phyloP scores from a whole-genome alignment of 2,329 filamentous ascomycete genomes.

The Colletotrichum aenigma region DNA sequence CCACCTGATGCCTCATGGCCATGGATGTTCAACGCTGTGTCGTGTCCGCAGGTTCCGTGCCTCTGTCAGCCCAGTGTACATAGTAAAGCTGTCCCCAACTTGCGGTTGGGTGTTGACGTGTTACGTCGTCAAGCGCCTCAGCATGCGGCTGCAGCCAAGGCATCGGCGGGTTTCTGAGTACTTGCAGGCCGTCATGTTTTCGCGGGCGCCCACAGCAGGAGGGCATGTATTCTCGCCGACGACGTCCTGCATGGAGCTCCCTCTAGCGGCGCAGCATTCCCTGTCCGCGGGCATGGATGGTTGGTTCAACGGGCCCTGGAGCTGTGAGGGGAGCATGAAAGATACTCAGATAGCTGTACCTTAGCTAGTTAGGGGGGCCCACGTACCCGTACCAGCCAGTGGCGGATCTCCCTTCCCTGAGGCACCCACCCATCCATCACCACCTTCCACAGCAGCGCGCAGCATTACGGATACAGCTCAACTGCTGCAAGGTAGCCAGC shows the following conservation, averaged over 20 bases:
- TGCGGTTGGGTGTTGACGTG: neutral
- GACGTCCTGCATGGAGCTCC: neutral
- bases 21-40: neutral
- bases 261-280: neutral
- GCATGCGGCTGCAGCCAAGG: neutral
- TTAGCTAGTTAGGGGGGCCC: neutral
- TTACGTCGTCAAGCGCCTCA: neutral
- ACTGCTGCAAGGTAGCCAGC: neutral
- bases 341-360: neutral
- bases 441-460: neutral
- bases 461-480: neutral
- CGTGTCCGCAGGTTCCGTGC: neutral
- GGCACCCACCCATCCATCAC: neutral
- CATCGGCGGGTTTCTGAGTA: neutral
- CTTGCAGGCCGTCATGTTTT: neutral
- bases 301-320: neutral
- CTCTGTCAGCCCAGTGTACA: neutral
- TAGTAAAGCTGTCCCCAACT: neutral
- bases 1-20: neutral
- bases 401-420: conserved; percentile 1
- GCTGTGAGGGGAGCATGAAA: neutral
- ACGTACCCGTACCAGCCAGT: neutral
- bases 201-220: neutral
- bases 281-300: neutral
- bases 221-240: neutral